These are phyloP conservation scores for Eimeria sp. DNA, from an alignment of 169 alveolate genomes.

Conservation along the genomic window DNA sequence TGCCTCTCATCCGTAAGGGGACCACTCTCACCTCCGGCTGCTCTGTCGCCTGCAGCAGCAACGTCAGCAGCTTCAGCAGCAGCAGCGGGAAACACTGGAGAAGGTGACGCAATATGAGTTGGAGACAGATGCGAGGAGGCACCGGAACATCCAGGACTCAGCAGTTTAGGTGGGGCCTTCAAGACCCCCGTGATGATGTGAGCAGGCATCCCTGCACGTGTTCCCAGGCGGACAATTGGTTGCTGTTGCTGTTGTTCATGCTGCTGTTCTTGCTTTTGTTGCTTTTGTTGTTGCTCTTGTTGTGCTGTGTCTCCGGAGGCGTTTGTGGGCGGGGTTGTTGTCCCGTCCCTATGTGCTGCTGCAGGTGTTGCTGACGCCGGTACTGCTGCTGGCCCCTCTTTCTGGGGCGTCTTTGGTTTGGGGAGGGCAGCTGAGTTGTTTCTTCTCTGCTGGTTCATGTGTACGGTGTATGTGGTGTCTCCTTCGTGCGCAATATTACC, in stretches of 20 bases:
- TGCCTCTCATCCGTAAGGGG: background rate
- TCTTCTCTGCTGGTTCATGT: too few species aligned
- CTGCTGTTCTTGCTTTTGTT: background rate
- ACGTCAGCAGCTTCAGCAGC: background rate
- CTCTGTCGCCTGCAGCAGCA: background rate
- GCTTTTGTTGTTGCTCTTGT: background rate
- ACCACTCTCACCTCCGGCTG: background rate
- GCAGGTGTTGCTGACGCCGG: background rate
- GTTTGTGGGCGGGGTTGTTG: background rate
- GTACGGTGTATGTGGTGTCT: too few species aligned
- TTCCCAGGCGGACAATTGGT: slow-evolving; percentile 31
- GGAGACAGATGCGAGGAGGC: background rate
- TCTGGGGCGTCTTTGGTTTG: too few species aligned
- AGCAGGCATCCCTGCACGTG: slow-evolving; percentile 57
- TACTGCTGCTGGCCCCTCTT: background rate
- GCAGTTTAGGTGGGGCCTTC: slow-evolving; percentile 44
- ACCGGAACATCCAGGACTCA: background rate
- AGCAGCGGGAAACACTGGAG: background rate
- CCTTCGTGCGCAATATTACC: too few species aligned
- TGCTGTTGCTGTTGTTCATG: slow-evolving; percentile 25
- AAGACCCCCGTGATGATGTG: slow-evolving; percentile 31
- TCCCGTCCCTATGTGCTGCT: background rate
- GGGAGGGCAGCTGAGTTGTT: too few species aligned
- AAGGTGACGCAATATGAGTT: background rate
- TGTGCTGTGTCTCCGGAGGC: background rate